Evolutionary conservation across 139 green algal genomes (phyloP), one percentile per base, ranked within the genome.

Genomic region (Pedinophyceae sp.): DNA sequence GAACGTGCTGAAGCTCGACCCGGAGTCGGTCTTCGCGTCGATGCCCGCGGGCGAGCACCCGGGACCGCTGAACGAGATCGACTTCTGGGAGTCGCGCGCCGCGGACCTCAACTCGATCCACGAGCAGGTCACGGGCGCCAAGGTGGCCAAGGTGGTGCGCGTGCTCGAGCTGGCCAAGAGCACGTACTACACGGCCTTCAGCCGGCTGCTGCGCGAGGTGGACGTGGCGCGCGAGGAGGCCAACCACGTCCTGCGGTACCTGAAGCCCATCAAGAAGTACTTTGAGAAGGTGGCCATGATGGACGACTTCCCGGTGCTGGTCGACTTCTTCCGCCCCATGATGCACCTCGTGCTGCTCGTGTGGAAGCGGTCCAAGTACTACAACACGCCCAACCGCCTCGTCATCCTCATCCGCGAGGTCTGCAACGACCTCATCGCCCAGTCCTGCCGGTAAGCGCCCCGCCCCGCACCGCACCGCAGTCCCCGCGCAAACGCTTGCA

Each of bases 331-430:
- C 69, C 82, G 80, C 62, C 85, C 85, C 10, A 69, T 91, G 51
- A 75, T 93, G 56, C 85, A 94, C 73, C 79, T 60, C 18, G 60
- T 93, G 39, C 73, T 93, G 69, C 76, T 94, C 24, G 85, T 94
- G 39, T 94, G 85, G 85, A 87, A 85, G 70, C 71, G 93, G 66
- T 80, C 65, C 52, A 66, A 65, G 27, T 74, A 81, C 65, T 93
- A 89, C 75, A 86, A 83, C 67, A 84, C 65, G 20, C 67, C 72
- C 23, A 66, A 65, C 18, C 75, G 83, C 27, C 71, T 93, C 46
- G 82, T 88, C 6, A 81, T 85, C 18, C 66, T 94, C 19, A 70
- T 94, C 62, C 74, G 77, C 4, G 75, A 89, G 68, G 75, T 90
- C 24, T 90, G 79, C 76, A 90, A 92, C 69, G 81, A 86, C 66